These are phyloP conservation scores for Leishmania arabica DNA, from an alignment of 208 protist genomes.

Conservation along the genomic window DNA sequence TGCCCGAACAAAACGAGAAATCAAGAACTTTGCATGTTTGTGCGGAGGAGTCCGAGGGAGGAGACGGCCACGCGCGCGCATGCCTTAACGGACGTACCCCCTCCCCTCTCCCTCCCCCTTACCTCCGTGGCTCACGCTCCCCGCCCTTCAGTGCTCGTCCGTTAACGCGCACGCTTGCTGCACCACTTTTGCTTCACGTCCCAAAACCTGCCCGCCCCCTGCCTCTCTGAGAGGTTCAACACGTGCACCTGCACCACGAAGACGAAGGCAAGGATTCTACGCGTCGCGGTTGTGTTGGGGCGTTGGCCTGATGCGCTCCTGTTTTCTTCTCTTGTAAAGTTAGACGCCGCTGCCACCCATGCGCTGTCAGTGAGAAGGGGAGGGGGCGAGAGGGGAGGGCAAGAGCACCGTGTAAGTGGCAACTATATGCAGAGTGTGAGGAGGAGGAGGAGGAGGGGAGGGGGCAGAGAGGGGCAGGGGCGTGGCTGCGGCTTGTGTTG, in stretches of 20 bases:
- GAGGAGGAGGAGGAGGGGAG: background rate
- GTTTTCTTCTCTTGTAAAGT: background rate
- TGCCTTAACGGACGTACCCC: no score
- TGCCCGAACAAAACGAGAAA: no score
- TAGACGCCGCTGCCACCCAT: background rate
- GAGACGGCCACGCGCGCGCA: background rate
- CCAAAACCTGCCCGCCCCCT: background rate
- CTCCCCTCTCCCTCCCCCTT: no score
- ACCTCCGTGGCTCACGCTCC: background rate
- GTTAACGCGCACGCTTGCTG: background rate
- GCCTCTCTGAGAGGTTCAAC: background rate
- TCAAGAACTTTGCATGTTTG: background rate
- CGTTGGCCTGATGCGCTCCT: background rate
- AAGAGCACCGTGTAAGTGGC: background rate
- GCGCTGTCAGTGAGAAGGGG: background rate
- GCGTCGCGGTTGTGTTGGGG: background rate
- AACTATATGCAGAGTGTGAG: background rate
- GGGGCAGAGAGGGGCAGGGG: background rate
- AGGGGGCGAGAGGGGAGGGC: background rate
- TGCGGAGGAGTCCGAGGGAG: background rate
- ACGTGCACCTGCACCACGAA: background rate
- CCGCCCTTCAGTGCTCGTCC: background rate
- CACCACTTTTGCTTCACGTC: background rate
- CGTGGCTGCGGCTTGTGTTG: no score
- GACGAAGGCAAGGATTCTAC: background rate